Evolutionary conservation across 2,329 filamentous ascomycete species (phyloP), one percentile per base, ranked within the genome.

Genomic region (Periconia sp.): DNA sequence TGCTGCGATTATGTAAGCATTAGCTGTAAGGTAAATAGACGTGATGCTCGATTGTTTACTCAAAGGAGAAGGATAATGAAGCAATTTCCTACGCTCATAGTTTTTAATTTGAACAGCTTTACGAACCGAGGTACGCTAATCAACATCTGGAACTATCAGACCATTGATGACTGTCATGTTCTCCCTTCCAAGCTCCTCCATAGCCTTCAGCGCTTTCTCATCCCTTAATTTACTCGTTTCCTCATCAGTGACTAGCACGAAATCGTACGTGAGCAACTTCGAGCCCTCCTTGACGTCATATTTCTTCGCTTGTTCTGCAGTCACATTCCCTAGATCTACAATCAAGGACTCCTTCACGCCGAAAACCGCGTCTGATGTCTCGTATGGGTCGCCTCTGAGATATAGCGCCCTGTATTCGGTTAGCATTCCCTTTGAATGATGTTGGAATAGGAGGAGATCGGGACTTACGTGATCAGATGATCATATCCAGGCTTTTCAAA

Each of bases 331-430:
- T 6, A 70, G 43, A 11, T 45, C 56, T 1, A 69, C 55, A 15
- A 69, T 88, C 10, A 95, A 75, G 19, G 86, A 89, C 63, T 89
- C 79, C 68, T 95, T 95, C 43, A 95, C 89, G 15, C 89, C 89
- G 57, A 95, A 95, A 1, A 95, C 89, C 0, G 89, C 88, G 62
- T 95, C 89, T 0, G 86, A 88, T 1, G 83, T 88, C 73, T 92
- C 88, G 64, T 92, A 94, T 1, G 86, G 87, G 57, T 92, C 88
- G 32, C 84, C 85, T 3, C 86, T 82, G 40, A 92, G 74, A 61
- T 92, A 95, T 0, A 95, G 74, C 0, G 89, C 87, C 3, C 86
- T 90, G 32, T 13, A 19, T 7, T 38, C 31, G 16, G 38, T 41
- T 16, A 49, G 35, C n/a, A 21, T 8, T 11, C 5, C 13, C 18